phyloP scores from a whole-genome alignment of 176 grass and related monocot species.

The Phyllostachys edulis region DNA sequence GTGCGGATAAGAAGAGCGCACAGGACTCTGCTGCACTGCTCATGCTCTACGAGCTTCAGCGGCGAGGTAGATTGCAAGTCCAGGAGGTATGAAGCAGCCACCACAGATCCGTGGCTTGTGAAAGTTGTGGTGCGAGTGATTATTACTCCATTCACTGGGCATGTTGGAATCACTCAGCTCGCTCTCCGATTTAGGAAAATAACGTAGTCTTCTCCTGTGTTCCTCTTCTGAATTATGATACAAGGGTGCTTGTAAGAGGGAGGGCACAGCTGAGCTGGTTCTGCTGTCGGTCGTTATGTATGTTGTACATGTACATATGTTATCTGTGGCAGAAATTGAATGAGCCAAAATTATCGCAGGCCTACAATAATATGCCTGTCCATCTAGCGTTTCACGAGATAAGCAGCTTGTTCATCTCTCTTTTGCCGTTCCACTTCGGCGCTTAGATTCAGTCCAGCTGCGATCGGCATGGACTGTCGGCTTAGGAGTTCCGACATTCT shows the following conservation, averaged over 20 bases:
- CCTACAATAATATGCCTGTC: too few relatives aligned
- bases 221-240: not conserved
- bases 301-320: not conserved
- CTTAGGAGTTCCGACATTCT: not conserved
- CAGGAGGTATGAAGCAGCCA: constrained; percentile 44
- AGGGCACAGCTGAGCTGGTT: not conserved
- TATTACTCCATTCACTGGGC: constrained; percentile 6
- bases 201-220: not conserved
- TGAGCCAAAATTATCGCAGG: not conserved
- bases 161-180: not conserved
- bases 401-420: not conserved
- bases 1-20: constrained; percentile 69
- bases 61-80: constrained; percentile 45
- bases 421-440: not conserved
- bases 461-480: not conserved
- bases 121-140: too few relatives aligned
- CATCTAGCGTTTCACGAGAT: not conserved
- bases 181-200: not conserved
- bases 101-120: not conserved
- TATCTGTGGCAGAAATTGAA: not conserved
- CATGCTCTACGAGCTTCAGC: constrained; percentile 79
- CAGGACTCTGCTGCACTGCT: constrained; percentile 74
- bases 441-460: not conserved
- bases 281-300: not conserved
- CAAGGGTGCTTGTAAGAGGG: not conserved